A percentile compares a stretch with the other conserved stretches of the same genome.
Evolutionary conservation across 306 rosid genomes (phyloP).

Genomic region (Pueraria montana): DNA sequence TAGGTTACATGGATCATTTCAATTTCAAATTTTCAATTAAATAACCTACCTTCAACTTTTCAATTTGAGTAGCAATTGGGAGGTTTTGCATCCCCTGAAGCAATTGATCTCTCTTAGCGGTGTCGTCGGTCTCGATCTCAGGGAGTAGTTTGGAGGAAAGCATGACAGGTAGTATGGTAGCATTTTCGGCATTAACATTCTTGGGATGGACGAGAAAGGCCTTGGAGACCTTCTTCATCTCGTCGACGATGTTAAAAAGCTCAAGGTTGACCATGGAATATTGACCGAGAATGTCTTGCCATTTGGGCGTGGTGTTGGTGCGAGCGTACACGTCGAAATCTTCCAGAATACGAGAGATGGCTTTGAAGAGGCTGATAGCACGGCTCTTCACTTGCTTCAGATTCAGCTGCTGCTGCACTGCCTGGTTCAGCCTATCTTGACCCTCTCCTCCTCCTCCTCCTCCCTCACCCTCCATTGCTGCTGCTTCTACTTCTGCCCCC

Average conservation of each 20-base stretch:
- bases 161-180: constrained; percentile 87
- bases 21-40: too few species aligned
- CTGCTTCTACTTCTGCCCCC: not conserved
- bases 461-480: not conserved
- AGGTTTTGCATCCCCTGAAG: constrained; percentile 90
- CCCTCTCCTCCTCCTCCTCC: constrained; percentile 2
- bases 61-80: constrained; percentile 77
- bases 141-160: constrained; percentile 87
- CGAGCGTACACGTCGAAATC: constrained; percentile 83
- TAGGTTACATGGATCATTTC: too few species aligned
- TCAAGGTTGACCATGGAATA: constrained; percentile 95
- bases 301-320: constrained; percentile 85
- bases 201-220: constrained; percentile 87
- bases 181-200: constrained; percentile 86
- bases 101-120: constrained; percentile 77
- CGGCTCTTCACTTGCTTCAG: constrained; percentile 83
- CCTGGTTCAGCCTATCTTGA: constrained; percentile 79
- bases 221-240: constrained; percentile 87
- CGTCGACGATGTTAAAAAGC: constrained; percentile 96
- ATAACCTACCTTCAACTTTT: constrained; percentile 82
- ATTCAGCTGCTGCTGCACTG: constrained; percentile 86
- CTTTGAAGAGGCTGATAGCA: constrained; percentile 80
- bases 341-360: constrained; percentile 85
- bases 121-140: constrained; percentile 91
- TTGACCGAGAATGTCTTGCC: constrained; percentile 92